Percentiles rank a stretch among this genome's conserved stretches.
Conservation (phyloP, 805 yeast species). For the Pichia phayaonensis region DNA sequence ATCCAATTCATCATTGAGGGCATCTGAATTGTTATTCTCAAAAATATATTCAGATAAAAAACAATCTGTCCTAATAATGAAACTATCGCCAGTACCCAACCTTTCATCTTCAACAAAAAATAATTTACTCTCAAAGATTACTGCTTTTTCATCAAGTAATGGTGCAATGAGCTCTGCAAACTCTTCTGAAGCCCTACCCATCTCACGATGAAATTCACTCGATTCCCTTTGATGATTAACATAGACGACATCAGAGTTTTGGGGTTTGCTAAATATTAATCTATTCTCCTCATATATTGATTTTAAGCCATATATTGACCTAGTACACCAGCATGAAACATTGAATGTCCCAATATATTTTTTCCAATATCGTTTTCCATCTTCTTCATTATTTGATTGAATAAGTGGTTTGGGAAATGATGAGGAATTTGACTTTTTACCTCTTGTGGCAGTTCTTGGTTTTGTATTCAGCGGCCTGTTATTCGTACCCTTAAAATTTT, state of each 20-base stretch:
- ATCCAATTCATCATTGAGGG: slow-evolving; percentile 1
- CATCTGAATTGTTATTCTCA: slow-evolving; percentile 9
- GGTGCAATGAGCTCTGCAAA: slow-evolving; percentile 61
- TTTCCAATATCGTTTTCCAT: slow-evolving; percentile 13
- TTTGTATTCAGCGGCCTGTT: background rate
- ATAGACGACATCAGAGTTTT: slow-evolving; percentile 20
- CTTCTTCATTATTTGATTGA: background rate
- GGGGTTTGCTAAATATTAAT: slow-evolving; percentile 14
- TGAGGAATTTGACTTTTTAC: background rate
- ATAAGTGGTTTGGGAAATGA: background rate
- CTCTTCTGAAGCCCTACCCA: slow-evolving; percentile 72
- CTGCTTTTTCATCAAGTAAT: slow-evolving; percentile 46
- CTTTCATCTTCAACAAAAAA: slow-evolving; percentile 47
- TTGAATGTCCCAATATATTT: slow-evolving; percentile 51
- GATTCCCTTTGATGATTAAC: slow-evolving; percentile 16
- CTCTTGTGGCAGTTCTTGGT: background rate
- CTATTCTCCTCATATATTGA: slow-evolving; percentile 35
- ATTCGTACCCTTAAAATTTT: background rate
- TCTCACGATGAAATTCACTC: slow-evolving; percentile 37
- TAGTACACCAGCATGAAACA: slow-evolving; percentile 63
- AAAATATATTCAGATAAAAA: slow-evolving; percentile 31
- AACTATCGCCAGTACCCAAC: slow-evolving; percentile 68
- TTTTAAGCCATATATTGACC: slow-evolving; percentile 44
- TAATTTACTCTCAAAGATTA: slow-evolving; percentile 49
- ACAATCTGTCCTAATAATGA: slow-evolving; percentile 63